Evolutionary conservation across 179 eudicot genomes (phyloP).

Genomic region (Drosera spatulata): DNA sequence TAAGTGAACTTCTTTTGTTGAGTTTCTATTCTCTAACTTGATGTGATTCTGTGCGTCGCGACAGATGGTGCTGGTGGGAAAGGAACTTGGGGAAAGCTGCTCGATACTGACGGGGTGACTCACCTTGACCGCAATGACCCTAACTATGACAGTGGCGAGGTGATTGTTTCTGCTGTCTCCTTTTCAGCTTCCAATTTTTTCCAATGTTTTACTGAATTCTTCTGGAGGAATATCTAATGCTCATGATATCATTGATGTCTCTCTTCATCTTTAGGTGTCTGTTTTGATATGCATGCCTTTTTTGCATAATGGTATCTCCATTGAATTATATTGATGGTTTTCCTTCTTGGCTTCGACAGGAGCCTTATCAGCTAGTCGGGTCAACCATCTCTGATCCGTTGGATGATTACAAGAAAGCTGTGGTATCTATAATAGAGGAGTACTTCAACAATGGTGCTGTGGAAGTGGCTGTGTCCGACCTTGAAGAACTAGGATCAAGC

Average conservation of each 20-base stretch:
- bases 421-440: constrained; percentile 79
- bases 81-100: constrained; percentile 93
- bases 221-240: too few species aligned
- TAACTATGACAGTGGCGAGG: constrained; percentile 96
- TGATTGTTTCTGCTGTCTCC: constrained; percentile 14
- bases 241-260: too few species aligned
- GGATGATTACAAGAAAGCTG: constrained; percentile 95
- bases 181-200: background rate
- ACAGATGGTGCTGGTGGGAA: constrained; percentile 96
- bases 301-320: too few species aligned
- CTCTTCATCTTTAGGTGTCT: too few species aligned
- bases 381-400: constrained; percentile 68
- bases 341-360: constrained; percentile 30
- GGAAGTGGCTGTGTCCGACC: constrained; percentile 71
- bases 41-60: constrained; percentile 1
- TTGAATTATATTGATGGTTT: background rate
- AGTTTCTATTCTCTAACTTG: background rate
- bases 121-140: constrained; percentile 88
- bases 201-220: too few species aligned
- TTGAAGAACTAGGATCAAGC: constrained; percentile 68
- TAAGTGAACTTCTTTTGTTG: background rate
- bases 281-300: too few species aligned
- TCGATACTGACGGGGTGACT: constrained; percentile 65
- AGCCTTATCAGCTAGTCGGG: constrained; percentile 84
- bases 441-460: constrained; percentile 81